Base-by-base conservation (phyloP, 2,329 filamentous ascomycete species). In the Colletotrichum sp. region DNA sequence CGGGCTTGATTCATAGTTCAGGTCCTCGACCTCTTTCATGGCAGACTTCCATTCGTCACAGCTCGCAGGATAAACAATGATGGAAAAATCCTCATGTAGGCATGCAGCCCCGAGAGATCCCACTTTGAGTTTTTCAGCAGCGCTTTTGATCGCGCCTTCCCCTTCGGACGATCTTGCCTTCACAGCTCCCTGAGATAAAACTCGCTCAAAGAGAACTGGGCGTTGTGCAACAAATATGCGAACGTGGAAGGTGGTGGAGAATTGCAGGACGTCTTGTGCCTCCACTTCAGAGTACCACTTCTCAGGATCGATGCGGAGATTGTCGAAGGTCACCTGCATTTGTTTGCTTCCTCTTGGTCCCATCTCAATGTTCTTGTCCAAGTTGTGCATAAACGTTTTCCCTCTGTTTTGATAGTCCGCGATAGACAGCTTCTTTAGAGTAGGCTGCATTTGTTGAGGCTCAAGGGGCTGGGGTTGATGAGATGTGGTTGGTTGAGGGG, bases 21-120 rank as follows among this genome's bases (percentile, higher is more conserved):
- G n/a, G 4, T 52, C 44, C 22, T 77, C 76, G 16, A 74, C 74
- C 6, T 78, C 80, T 16, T 80, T 68, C 6, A 66, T 28, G 6
- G 77, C 70, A 7, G 75, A 64, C 25, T 75, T 79, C 83, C 85
- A 88, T 1, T 83, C 82, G 1, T 84, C 81, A 67, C 84, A 84
- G 30, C 79, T 80, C 3, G 82, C 74, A 2, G 87, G 84, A 66
- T 86, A 86, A 1, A 89, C 57, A 6, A 90, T 66, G 22, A 90
- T 76, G 67, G 82, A 85, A 36, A 81, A 84, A 13, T 81, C 74
- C 6, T 80, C 76, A 19, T 78, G 69, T 25, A 83, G 78, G 44
- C 81, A 83, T 12, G 86, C 79, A 2, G 87, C 77, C 1, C 85
- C 87, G 5, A 85, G 80, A 9, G 83, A 82, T 11, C 82, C 83